Conservation (phyloP, 805 yeast genomes). For the Starmerella stigmatis region DNA sequence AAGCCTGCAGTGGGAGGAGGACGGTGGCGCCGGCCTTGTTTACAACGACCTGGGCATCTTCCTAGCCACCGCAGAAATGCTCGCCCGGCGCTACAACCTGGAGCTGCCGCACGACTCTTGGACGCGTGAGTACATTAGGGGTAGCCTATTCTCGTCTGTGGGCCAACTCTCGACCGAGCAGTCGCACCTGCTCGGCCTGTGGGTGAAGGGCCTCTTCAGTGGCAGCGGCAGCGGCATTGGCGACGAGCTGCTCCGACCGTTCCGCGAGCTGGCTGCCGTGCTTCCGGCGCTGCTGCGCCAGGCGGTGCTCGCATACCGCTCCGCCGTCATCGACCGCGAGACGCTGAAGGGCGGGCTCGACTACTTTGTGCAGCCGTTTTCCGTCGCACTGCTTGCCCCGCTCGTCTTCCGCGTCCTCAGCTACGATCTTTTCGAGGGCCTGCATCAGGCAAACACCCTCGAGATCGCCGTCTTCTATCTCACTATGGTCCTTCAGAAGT, state of each 20-base stretch:
- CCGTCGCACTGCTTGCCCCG: constrained; percentile 48
- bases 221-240: constrained; percentile 59
- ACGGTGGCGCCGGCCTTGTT: constrained; percentile 15
- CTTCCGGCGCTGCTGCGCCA: constrained; percentile 69
- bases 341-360: constrained; percentile 70
- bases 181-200: constrained; percentile 41
- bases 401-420: constrained; percentile 42
- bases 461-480: constrained; percentile 16
- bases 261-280: constrained; percentile 50
- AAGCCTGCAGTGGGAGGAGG: constrained; percentile 11
- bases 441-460: constrained; percentile 15
- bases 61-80: constrained; percentile 3
- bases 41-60: constrained; percentile 15
- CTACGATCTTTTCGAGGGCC: constrained; percentile 31
- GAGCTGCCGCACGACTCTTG: constrained; percentile 5
- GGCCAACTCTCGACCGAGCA: constrained; percentile 17
- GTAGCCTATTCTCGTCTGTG: constrained; percentile 3
- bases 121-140: constrained; percentile 4
- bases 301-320: constrained; percentile 50
- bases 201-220: constrained; percentile 76
- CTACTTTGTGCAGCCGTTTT: constrained; percentile 71
- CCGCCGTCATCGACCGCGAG: constrained; percentile 46
- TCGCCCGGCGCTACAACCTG: constrained; percentile 4
- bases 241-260: constrained; percentile 63
- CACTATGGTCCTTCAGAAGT: constrained; percentile 2